phyloP scores from a whole-genome alignment of 148 eudicot genomes.

The Nepenthes gracilis region DNA sequence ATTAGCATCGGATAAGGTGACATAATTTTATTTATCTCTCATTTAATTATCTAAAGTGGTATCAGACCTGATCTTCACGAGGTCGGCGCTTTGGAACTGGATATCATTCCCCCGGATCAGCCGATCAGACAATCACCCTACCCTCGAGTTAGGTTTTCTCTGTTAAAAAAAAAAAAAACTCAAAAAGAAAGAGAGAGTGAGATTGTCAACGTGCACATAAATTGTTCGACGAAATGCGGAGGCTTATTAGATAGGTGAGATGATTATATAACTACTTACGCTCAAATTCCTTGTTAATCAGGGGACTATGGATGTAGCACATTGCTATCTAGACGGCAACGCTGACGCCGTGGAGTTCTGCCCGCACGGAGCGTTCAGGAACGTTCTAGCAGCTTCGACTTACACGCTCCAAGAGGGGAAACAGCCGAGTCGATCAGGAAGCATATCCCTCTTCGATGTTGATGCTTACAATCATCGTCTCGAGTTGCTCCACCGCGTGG shows the following conservation, averaged over 20 bases:
- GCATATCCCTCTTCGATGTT: constrained; percentile 67
- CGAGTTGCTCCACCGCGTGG: constrained; percentile 34
- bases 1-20: no score
- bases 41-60: no score
- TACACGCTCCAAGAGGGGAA: constrained; percentile 73
- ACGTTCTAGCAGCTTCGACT: constrained; percentile 66
- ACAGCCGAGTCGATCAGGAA: constrained; percentile 49
- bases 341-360: constrained; percentile 93
- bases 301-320: constrained; percentile 48
- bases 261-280: neutral
- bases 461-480: constrained; percentile 26
- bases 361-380: constrained; percentile 48
- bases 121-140: no score
- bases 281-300: neutral
- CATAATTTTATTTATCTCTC: no score
- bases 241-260: neutral
- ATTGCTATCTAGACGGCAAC: constrained; percentile 54
- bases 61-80: no score
- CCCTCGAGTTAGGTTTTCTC: no score
- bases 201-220: constrained; percentile 3
- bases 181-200: no score
- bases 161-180: no score
- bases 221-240: constrained; percentile 50
- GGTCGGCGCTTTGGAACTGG: no score
- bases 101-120: no score